These are phyloP conservation scores for Citrullus colocynthis DNA, from an alignment of 306 rosid genomes.

Conservation along the genomic window DNA sequence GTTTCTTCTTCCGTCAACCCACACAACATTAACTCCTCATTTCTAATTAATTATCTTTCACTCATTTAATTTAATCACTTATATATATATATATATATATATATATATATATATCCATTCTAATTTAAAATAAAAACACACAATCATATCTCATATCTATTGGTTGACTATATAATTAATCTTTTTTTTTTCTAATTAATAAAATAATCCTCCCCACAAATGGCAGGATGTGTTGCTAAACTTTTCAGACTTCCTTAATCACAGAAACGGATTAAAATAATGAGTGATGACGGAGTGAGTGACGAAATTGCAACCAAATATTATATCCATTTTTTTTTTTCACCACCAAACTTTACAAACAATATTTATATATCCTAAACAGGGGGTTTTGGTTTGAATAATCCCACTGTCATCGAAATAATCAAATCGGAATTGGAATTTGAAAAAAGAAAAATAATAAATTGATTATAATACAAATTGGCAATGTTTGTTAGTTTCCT, in stretches of 20 bases:
- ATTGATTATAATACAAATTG: no score
- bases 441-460: no score
- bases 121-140: neutral
- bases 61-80: neutral
- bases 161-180: neutral
- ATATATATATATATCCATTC: no score
- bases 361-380: neutral
- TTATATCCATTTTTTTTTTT: neutral
- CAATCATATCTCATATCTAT: constrained; percentile 3
- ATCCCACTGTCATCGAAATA: neutral
- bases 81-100: no score
- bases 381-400: neutral
- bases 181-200: neutral
- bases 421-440: neutral
- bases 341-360: neutral
- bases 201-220: neutral
- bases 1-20: neutral
- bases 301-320: constrained; percentile 5
- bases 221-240: neutral
- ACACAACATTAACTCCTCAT: neutral
- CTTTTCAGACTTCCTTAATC: neutral
- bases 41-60: neutral
- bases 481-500: constrained; percentile 1
- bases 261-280: neutral
- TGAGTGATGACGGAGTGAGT: constrained; percentile 9